Percentiles rank a stretch among this genome's conserved stretches.
Conservation (phyloP, 2,329 filamentous ascomycete genomes). For the Diplocarpon rosae region DNA sequence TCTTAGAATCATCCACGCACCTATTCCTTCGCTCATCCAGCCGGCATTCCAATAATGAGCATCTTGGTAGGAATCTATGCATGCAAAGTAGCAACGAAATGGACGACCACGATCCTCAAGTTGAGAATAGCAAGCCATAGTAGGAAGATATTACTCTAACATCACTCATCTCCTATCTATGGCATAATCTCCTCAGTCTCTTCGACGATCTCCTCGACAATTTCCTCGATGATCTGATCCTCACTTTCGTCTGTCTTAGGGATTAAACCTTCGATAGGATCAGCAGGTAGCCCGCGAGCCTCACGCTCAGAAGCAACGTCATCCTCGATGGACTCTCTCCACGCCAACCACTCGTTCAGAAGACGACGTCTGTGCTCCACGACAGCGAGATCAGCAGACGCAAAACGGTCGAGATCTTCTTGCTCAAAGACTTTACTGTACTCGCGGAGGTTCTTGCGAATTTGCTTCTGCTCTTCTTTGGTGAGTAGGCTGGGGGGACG, state of each 20-base stretch:
- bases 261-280: slow-evolving; percentile 51
- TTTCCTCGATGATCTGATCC: slow-evolving; percentile 79
- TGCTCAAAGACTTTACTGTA: slow-evolving; percentile 94
- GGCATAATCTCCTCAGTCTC: slow-evolving; percentile 69
- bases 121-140: slow-evolving; percentile 1
- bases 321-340: slow-evolving; percentile 63
- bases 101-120: not conserved
- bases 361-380: slow-evolving; percentile 75
- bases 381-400: slow-evolving; percentile 86
- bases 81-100: not conserved
- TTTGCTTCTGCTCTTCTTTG: slow-evolving; percentile 95
- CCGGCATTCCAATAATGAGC: not conserved
- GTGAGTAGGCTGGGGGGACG: slow-evolving; percentile 81
- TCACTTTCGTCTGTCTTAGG: slow-evolving; percentile 52
- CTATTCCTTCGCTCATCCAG: slow-evolving; percentile 1
- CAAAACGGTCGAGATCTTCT: slow-evolving; percentile 86
- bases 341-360: slow-evolving; percentile 81
- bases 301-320: slow-evolving; percentile 64
- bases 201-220: slow-evolving; percentile 65
- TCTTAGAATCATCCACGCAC: slow-evolving; percentile 2
- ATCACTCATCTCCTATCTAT: not conserved
- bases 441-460: slow-evolving; percentile 96
- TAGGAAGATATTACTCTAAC: slow-evolving; percentile 5
- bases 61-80: not conserved
- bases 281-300: slow-evolving; percentile 52